Percentiles rank a stretch among this genome's conserved stretches.
Conservation (phyloP, 495 filamentous ascomycete species). For the Aspergillus steynii region DNA sequence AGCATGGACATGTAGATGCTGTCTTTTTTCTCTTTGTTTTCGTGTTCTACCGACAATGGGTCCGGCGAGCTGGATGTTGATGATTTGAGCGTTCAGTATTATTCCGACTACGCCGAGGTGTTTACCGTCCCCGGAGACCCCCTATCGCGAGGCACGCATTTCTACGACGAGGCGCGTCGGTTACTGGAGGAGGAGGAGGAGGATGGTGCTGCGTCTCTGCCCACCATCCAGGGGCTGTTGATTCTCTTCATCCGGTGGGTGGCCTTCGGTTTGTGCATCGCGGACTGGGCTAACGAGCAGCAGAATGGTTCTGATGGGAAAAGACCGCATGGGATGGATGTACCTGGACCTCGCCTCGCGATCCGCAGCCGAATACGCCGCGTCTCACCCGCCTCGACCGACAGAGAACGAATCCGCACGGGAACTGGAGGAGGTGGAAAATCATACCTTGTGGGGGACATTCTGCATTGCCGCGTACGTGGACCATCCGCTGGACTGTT, state of each 20-base stretch:
- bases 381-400: constrained; percentile 15
- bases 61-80: constrained; percentile 3
- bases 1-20: not conserved
- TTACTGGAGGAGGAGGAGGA: constrained; percentile 23
- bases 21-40: not conserved
- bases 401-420: constrained; percentile 7
- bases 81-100: constrained; percentile 18
- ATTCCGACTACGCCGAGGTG: constrained; percentile 30
- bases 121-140: constrained; percentile 22
- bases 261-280: not conserved
- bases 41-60: not conserved
- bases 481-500: not conserved
- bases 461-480: constrained; percentile 35
- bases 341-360: constrained; percentile 27
- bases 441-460: constrained; percentile 33
- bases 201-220: constrained; percentile 13
- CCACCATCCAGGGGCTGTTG: constrained; percentile 27
- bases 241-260: constrained; percentile 22
- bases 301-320: constrained; percentile 28
- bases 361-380: constrained; percentile 24
- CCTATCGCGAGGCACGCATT: constrained; percentile 23
- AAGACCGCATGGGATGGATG: constrained; percentile 33
- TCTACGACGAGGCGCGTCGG: constrained; percentile 28
- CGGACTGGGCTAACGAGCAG: not conserved
- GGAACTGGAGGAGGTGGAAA: constrained; percentile 18